phyloP scores from a whole-genome alignment of 2,329 filamentous ascomycete genomes.

The Penicillium sp. region DNA sequence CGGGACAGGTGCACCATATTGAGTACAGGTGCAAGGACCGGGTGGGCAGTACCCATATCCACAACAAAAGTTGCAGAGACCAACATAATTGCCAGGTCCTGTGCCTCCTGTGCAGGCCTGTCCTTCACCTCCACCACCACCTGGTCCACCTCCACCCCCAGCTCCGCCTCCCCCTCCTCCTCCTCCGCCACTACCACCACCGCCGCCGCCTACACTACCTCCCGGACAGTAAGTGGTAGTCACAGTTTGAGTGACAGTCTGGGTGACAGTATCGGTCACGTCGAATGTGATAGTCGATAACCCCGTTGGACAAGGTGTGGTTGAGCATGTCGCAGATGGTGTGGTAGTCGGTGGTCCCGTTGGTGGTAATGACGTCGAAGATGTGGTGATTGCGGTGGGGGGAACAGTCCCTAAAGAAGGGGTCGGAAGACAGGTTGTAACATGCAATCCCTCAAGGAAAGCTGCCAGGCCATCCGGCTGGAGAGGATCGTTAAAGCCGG shows the following conservation, averaged over 20 bases:
- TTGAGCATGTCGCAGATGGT: background rate
- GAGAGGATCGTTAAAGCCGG: slow-evolving; percentile 18
- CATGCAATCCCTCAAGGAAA: slow-evolving; percentile 23
- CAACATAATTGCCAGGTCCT: slow-evolving; percentile 30
- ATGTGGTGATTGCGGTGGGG: slow-evolving; percentile 6
- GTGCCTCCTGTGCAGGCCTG: slow-evolving; percentile 28
- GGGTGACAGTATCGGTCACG: slow-evolving; percentile 5
- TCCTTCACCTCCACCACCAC: background rate
- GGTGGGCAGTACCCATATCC: slow-evolving; percentile 33
- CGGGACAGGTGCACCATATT: slow-evolving; percentile 22
- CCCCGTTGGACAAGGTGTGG: background rate
- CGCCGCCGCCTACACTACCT: background rate
- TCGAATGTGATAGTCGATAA: slow-evolving; percentile 5
- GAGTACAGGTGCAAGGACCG: slow-evolving; percentile 32
- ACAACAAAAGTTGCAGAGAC: slow-evolving; percentile 33
- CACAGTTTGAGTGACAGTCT: slow-evolving; percentile 1
- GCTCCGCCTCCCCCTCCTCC: background rate
- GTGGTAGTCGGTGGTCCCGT: background rate
- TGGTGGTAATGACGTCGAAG: slow-evolving; percentile 1
- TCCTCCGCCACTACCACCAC: background rate
- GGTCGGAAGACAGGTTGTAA: slow-evolving; percentile 20
- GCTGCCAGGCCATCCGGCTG: slow-evolving; percentile 21
- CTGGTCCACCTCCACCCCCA: background rate
- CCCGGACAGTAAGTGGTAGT: background rate
- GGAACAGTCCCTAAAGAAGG: slow-evolving; percentile 24